Conservation (phyloP, 805 yeast species). For the Saccharomyces kudriavzevii region DNA sequence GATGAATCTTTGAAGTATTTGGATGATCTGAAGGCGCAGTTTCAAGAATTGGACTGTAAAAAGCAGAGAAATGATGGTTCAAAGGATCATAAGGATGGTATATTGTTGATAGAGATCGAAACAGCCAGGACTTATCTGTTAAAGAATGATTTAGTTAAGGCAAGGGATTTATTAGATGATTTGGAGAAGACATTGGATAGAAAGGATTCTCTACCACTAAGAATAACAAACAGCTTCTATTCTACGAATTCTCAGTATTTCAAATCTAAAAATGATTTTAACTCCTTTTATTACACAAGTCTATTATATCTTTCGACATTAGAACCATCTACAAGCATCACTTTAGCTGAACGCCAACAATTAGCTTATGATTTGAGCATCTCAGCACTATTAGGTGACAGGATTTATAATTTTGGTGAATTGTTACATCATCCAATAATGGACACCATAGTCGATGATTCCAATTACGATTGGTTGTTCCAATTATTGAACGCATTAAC, state of each 20-base stretch:
- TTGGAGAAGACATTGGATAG: conserved; percentile 51
- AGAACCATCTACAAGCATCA: conserved; percentile 26
- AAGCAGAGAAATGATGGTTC: conserved; percentile 31
- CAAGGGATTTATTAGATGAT: conserved; percentile 60
- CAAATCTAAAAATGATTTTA: conserved; percentile 70
- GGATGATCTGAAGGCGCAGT: conserved; percentile 37
- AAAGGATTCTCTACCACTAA: conserved; percentile 47
- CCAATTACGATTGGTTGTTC: conserved; percentile 60
- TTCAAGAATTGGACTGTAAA: conserved; percentile 32
- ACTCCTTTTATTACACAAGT: conserved; percentile 71
- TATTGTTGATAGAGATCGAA: conserved; percentile 55
- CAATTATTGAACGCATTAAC: conserved; percentile 64
- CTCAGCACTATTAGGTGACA: conserved; percentile 85
- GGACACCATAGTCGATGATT: conserved; percentile 37
- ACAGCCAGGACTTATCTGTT: conserved; percentile 63
- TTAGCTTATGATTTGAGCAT: conserved; percentile 71
- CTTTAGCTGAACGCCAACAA: conserved; percentile 34
- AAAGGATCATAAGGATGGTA: conserved; percentile 44
- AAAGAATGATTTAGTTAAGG: conserved; percentile 46
- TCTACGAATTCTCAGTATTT: conserved; percentile 69
- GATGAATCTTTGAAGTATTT: conserved; percentile 48
- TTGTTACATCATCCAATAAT: conserved; percentile 82
- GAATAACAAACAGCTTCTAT: conserved; percentile 76
- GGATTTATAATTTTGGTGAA: conserved; percentile 92
- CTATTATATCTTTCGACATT: conserved; percentile 76